Percentiles rank a stretch among this genome's conserved stretches.
phyloP scores from a whole-genome alignment of 352 stramenopile genomes.

The Globisporangium cylindrosporum region DNA sequence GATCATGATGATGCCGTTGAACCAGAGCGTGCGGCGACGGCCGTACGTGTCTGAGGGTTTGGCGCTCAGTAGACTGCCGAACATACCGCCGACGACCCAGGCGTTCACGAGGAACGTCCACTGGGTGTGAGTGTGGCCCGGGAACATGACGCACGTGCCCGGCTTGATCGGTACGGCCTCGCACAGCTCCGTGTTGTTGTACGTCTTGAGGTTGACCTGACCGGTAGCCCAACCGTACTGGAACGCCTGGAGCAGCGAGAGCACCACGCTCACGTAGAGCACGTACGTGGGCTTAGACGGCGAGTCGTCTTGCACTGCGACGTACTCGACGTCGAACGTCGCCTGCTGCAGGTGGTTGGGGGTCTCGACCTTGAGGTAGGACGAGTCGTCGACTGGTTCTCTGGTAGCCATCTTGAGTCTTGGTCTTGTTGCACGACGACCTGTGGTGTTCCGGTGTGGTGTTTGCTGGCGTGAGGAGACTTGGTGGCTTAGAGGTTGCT shows the following conservation, averaged over 20 bases:
- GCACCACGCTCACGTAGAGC: constrained; percentile 30
- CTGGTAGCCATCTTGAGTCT: background rate
- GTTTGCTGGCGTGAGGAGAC: background rate
- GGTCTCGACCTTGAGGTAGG: constrained; percentile 8
- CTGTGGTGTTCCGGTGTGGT: background rate
- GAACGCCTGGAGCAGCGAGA: constrained; percentile 41
- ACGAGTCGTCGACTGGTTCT: constrained; percentile 3
- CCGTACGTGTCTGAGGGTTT: constrained; percentile 36
- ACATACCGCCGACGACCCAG: constrained; percentile 49
- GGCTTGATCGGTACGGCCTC: constrained; percentile 26
- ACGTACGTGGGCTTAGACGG: constrained; percentile 18
- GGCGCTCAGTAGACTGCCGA: constrained; percentile 34
- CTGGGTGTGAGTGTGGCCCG: constrained; percentile 33
- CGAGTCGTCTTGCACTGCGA: background rate
- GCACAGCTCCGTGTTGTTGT: constrained; percentile 50
- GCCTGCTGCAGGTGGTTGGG: background rate
- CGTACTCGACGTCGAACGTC: constrained; percentile 6
- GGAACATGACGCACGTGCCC: constrained; percentile 37
- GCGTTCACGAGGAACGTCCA: constrained; percentile 50
- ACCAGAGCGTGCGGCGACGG: constrained; percentile 27
- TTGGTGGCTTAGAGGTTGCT: background rate
- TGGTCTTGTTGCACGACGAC: background rate
- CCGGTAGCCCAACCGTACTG: constrained; percentile 56
- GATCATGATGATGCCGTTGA: constrained; percentile 24
- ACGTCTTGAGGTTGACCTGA: constrained; percentile 63